These are phyloP conservation scores for Metschnikowia peoriensis DNA, from an alignment of 805 yeast species.

Conservation along the genomic window DNA sequence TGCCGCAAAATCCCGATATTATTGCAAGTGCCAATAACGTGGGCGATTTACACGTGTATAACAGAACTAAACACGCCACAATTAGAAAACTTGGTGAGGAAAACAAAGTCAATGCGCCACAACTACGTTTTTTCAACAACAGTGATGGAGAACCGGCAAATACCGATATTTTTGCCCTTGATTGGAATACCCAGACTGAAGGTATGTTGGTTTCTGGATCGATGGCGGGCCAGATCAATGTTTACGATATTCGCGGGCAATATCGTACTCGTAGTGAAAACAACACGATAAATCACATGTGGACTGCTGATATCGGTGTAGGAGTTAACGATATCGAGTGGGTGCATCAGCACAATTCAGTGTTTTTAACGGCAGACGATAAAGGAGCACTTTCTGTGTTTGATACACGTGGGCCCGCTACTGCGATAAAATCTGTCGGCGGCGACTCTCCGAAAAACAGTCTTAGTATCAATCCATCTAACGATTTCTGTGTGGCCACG, in stretches of 20 bases:
- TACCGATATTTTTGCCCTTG: slow-evolving; percentile 65
- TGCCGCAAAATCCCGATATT: slow-evolving; percentile 87
- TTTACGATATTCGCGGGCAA: slow-evolving; percentile 61
- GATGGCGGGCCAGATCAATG: slow-evolving; percentile 57
- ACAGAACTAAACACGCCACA: slow-evolving; percentile 73
- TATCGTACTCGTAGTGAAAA: slow-evolving; percentile 3
- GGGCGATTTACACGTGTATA: slow-evolving; percentile 69
- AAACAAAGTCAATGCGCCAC: slow-evolving; percentile 43
- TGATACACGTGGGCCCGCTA: slow-evolving; percentile 25
- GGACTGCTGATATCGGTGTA: slow-evolving; percentile 7
- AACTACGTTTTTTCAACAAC: slow-evolving; percentile 43
- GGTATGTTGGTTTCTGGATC: slow-evolving; percentile 62
- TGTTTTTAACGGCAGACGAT: slow-evolving; percentile 71
- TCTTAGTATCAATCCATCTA: slow-evolving; percentile 56
- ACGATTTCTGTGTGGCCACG: slow-evolving; percentile 58
- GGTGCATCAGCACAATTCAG: slow-evolving; percentile 57
- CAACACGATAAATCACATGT: slow-evolving; percentile 2
- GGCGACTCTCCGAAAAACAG: slow-evolving; percentile 49
- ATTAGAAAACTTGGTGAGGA: slow-evolving; percentile 28
- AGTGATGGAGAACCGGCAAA: neutral
- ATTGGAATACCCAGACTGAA: slow-evolving; percentile 68
- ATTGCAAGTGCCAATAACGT: slow-evolving; percentile 66
- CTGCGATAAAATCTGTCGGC: neutral
- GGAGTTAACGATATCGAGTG: slow-evolving; percentile 76
- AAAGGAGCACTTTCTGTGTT: slow-evolving; percentile 30